These are phyloP conservation scores for Scleroderma bovista DNA, from an alignment of 768 basidiomycete genomes.

Conservation along the genomic window DNA sequence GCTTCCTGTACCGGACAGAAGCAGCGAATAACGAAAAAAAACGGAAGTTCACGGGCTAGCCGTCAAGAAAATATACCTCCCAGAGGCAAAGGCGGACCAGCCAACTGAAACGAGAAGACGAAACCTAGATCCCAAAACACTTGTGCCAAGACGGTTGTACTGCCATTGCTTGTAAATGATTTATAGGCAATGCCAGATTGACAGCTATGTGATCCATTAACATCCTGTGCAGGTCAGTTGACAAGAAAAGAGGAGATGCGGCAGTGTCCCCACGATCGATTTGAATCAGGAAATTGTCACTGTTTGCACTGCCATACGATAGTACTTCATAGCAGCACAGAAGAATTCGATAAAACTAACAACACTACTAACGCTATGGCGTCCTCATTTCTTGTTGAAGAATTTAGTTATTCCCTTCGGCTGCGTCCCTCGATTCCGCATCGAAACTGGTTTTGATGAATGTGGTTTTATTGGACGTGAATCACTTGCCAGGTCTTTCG, in stretches of 20 bases:
- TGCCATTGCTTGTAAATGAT: not conserved
- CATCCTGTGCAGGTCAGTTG: not conserved
- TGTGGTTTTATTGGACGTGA: conserved; percentile 2
- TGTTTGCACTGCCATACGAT: not conserved
- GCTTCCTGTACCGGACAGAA: conserved; percentile 11
- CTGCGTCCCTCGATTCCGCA: conserved; percentile 27
- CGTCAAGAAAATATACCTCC: conserved; percentile 18
- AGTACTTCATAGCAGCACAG: not conserved
- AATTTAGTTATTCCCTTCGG: conserved; percentile 44
- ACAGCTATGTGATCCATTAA: not conserved
- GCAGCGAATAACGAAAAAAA: conserved; percentile 5
- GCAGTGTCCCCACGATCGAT: not conserved
- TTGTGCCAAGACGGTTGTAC: not conserved
- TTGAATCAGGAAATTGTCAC: not conserved
- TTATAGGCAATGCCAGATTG: not conserved
- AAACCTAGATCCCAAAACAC: conserved; percentile 6
- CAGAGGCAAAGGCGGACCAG: conserved; percentile 31
- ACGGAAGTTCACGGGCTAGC: conserved; percentile 17
- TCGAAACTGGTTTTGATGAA: conserved; percentile 17
- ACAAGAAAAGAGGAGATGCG: not conserved
- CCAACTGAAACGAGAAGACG: conserved; percentile 26
- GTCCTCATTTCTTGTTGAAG: conserved; percentile 32
- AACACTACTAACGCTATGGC: too few relatives aligned
- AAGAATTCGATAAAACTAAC: too few relatives aligned
- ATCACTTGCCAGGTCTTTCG: conserved; percentile 62